These are phyloP conservation scores for Elsinoe fawcettii DNA, from an alignment of 2,329 filamentous ascomycete genomes.

Conservation along the genomic window DNA sequence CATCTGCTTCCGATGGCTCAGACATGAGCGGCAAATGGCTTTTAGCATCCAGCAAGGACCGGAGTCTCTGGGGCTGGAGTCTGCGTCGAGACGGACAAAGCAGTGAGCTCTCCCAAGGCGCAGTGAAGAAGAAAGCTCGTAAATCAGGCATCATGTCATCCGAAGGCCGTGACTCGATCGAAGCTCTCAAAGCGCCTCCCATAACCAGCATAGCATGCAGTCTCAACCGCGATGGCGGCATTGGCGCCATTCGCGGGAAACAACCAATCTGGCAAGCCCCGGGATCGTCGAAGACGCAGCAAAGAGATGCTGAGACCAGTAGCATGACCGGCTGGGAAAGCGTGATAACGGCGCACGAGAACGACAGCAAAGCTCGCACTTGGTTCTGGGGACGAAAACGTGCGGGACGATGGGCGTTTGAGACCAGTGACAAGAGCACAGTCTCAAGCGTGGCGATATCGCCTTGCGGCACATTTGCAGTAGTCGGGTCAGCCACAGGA, in stretches of 20 bases:
- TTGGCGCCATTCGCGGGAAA: slow-evolving; percentile 72
- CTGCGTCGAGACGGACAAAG: slow-evolving; percentile 90
- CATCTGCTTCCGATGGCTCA: slow-evolving; percentile 79
- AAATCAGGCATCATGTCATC: slow-evolving; percentile 63
- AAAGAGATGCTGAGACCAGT: slow-evolving; percentile 62
- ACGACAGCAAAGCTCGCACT: slow-evolving; percentile 76
- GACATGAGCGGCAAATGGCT: slow-evolving; percentile 91
- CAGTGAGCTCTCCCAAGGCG: slow-evolving; percentile 84
- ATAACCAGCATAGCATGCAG: slow-evolving; percentile 89
- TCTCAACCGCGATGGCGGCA: slow-evolving; percentile 88
- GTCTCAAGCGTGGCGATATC: slow-evolving; percentile 81
- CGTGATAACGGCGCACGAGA: slow-evolving; percentile 83
- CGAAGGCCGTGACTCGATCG: slow-evolving; percentile 32
- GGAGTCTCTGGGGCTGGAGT: slow-evolving; percentile 95
- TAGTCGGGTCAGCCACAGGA: slow-evolving; percentile 77
- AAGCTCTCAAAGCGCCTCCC: slow-evolving; percentile 76
- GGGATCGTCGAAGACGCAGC: slow-evolving; percentile 44
- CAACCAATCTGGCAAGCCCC: slow-evolving; percentile 78
- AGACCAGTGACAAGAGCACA: slow-evolving; percentile 73
- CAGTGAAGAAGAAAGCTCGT: slow-evolving; percentile 79
- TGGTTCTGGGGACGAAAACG: slow-evolving; percentile 98
- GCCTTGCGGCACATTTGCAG: slow-evolving; percentile 84
- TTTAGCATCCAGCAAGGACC: slow-evolving; percentile 78
- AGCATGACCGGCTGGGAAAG: slow-evolving; percentile 93
- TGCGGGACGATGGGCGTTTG: slow-evolving; percentile 86